Evolutionary conservation across 108 stramenopile genomes (phyloP).

Genomic region (Poteriospumella lacustris): DNA sequence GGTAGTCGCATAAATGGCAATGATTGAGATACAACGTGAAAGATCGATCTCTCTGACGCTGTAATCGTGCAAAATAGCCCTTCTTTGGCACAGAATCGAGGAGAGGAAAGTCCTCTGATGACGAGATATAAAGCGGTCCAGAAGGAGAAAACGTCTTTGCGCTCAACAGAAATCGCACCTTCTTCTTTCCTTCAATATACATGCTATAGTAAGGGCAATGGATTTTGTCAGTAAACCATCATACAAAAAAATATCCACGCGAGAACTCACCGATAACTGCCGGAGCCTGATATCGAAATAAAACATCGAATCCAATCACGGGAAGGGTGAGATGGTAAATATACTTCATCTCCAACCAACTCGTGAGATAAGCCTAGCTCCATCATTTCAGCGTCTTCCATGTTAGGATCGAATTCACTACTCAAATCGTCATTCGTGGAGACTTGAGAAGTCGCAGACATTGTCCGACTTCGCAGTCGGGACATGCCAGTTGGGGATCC

Average conservation of each 20-base stretch:
- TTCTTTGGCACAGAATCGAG: not conserved
- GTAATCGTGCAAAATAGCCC: not conserved
- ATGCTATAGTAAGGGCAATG: not conserved
- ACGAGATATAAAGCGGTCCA: not conserved
- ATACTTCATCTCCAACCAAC: not conserved
- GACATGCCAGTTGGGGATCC: too few relatives aligned
- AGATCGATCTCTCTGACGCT: not conserved
- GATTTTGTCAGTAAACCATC: not conserved
- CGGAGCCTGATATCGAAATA: not conserved
- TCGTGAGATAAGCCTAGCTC: not conserved
- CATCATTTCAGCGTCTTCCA: not conserved
- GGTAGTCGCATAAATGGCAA: slow-evolving; percentile 10
- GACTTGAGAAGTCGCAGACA: too few relatives aligned
- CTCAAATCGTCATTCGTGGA: too few relatives aligned
- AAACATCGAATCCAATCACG: slow-evolving; percentile 8
- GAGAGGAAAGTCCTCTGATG: not conserved
- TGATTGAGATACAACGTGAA: not conserved
- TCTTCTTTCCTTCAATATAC: not conserved
- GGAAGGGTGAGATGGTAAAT: not conserved
- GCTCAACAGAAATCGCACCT: slow-evolving; percentile 1
- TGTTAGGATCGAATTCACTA: not conserved
- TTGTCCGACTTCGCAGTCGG: too few relatives aligned
- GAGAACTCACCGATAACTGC: not conserved
- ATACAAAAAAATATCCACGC: not conserved
- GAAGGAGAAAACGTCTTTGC: not conserved